These are phyloP conservation scores for Chromera velia DNA, from an alignment of 73 alveolate species.

Conservation along the genomic window DNA sequence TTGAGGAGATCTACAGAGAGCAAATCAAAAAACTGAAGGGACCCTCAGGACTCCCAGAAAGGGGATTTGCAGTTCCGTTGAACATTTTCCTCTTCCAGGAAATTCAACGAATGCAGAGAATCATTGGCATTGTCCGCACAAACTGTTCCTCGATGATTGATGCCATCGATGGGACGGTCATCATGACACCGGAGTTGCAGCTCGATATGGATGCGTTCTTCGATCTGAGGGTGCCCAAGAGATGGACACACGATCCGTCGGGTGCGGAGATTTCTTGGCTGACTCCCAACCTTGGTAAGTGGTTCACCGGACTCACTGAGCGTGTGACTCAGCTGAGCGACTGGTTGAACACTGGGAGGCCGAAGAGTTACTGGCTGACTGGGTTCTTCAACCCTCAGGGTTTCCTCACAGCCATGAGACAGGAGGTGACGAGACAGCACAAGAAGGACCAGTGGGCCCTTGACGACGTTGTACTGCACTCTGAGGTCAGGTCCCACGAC, in stretches of 20 bases:
- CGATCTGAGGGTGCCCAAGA: slow-evolving; percentile 87
- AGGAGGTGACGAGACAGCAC: slow-evolving; percentile 83
- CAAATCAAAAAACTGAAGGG: slow-evolving; percentile 69
- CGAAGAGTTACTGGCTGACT: slow-evolving; percentile 76
- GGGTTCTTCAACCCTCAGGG: slow-evolving; percentile 99
- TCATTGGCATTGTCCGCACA: slow-evolving; percentile 48
- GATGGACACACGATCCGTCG: slow-evolving; percentile 97
- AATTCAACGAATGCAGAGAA: slow-evolving; percentile 59
- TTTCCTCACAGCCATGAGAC: slow-evolving; percentile 94
- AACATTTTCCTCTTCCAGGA: slow-evolving; percentile 94
- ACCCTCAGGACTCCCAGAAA: slow-evolving; percentile 76
- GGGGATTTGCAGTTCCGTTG: slow-evolving; percentile 95
- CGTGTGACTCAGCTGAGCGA: slow-evolving; percentile 87
- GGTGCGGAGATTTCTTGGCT: slow-evolving; percentile 99
- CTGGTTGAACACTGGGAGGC: slow-evolving; percentile 91
- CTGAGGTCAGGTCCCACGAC: slow-evolving; percentile 60
- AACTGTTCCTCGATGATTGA: slow-evolving; percentile 64
- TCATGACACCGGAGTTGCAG: slow-evolving; percentile 98
- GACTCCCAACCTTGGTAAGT: slow-evolving; percentile 85
- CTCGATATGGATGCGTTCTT: slow-evolving; percentile 77
- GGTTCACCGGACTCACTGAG: slow-evolving; percentile 93
- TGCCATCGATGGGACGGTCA: slow-evolving; percentile 97
- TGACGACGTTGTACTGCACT: slow-evolving; percentile 79
- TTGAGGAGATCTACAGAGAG: slow-evolving; percentile 78
- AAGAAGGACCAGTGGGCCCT: slow-evolving; percentile 85